A percentile compares a stretch with the other conserved stretches of the same genome.
These are phyloP conservation scores for Corchorus capsularis DNA, from an alignment of 345 rosid species.

Conservation along the genomic window DNA sequence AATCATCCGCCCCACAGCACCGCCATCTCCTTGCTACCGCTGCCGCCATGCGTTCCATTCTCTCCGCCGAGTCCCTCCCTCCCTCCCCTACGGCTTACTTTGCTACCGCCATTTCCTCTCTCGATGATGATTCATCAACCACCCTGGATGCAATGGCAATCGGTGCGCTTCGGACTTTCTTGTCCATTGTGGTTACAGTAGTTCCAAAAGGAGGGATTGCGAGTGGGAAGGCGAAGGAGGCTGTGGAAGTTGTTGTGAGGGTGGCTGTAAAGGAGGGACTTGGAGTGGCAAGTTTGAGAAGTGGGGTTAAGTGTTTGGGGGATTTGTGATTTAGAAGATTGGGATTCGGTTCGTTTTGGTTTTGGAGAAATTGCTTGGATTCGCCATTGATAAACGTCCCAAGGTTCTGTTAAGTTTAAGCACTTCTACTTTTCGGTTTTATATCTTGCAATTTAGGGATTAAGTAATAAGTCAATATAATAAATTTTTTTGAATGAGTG, in stretches of 20 bases:
- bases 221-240: constrained; percentile 61
- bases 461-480: too few species aligned
- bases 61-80: constrained; percentile 62
- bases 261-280: constrained; percentile 44
- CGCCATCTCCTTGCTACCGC: constrained; percentile 90
- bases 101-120: constrained; percentile 67
- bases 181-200: constrained; percentile 58
- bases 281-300: constrained; percentile 63
- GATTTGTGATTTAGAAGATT: constrained; percentile 65
- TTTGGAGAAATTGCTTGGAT: constrained; percentile 63
- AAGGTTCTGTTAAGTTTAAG: constrained; percentile 44
- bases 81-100: constrained; percentile 71
- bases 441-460: not conserved
- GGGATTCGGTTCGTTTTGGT: constrained; percentile 58
- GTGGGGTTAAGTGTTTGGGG: constrained; percentile 84
- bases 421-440: not conserved
- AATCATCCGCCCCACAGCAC: constrained; percentile 83
- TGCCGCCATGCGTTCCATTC: constrained; percentile 86
- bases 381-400: constrained; percentile 75
- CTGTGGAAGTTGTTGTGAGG: constrained; percentile 58
- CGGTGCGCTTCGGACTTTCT: constrained; percentile 67
- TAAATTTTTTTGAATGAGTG: not conserved
- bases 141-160: constrained; percentile 55
- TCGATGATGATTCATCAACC: constrained; percentile 31
- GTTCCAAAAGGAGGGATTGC: constrained; percentile 54